These are phyloP conservation scores for Solanum hybrid DNA, from an alignment of 305 asterid genomes.

Conservation along the genomic window DNA sequence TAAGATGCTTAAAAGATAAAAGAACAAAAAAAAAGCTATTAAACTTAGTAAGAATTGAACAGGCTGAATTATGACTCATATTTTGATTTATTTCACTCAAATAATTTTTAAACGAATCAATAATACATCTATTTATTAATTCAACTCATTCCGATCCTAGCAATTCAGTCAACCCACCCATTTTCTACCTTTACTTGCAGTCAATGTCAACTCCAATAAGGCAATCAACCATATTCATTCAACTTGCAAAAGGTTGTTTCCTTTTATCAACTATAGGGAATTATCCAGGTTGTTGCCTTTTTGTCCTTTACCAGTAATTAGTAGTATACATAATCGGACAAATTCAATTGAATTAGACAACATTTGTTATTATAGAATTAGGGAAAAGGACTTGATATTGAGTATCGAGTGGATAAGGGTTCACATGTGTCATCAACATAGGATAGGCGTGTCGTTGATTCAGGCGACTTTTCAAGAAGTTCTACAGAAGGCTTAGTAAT, in stretches of 20 bases:
- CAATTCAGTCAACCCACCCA: background rate
- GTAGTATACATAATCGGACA: background rate
- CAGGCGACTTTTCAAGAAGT: background rate
- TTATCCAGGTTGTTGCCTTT: background rate
- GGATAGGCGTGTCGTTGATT: background rate
- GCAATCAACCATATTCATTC: background rate
- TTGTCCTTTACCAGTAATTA: background rate
- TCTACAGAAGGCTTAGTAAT: background rate
- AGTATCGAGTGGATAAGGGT: background rate
- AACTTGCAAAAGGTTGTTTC: background rate
- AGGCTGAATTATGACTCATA: too few species aligned
- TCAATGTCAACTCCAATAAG: background rate
- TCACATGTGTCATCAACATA: too few species aligned
- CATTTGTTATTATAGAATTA: too few species aligned
- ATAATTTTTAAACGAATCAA: too few species aligned
- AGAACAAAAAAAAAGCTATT: background rate
- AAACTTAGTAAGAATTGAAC: too few species aligned
- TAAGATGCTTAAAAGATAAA: too few species aligned
- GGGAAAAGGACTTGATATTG: too few species aligned
- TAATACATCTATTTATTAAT: too few species aligned
- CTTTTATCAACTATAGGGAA: background rate
- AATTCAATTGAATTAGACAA: background rate
- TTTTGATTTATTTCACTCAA: too few species aligned
- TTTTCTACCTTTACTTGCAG: background rate
- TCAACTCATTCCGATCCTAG: too few species aligned